Conservation (phyloP, 2,329 filamentous ascomycete species). For the Fusarium graminum region DNA sequence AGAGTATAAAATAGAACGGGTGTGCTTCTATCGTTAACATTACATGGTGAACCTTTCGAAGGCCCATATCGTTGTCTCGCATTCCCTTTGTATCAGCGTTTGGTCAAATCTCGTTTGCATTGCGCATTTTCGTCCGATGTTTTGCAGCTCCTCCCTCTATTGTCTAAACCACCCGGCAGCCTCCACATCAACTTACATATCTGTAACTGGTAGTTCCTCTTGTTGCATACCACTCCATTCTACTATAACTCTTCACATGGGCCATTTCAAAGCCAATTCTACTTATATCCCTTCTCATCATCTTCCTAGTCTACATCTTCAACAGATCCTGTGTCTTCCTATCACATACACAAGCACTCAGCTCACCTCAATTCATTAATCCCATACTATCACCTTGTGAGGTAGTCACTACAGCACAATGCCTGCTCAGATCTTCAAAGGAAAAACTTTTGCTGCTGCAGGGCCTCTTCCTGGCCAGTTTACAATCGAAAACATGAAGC, state of each 20-base stretch:
- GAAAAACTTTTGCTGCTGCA: slow-evolving; percentile 67
- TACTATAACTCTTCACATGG: neutral
- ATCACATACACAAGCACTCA: neutral
- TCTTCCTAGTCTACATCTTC: neutral
- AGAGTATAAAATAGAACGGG: slow-evolving; percentile 42
- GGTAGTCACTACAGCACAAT: slow-evolving; percentile 34
- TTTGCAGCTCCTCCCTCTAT: slow-evolving; percentile 9
- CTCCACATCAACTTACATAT: slow-evolving; percentile 10
- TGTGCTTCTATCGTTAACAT: neutral
- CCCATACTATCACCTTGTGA: neutral
- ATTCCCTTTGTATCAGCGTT: neutral
- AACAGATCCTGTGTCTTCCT: neutral
- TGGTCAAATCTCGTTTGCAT: neutral
- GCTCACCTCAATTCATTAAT: neutral
- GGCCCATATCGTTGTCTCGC: neutral
- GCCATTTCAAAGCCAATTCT: neutral
- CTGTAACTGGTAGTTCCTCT: neutral
- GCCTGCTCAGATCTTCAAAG: slow-evolving; percentile 62
- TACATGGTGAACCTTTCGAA: neutral
- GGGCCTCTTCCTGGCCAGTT: slow-evolving; percentile 67
- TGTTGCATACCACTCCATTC: neutral
- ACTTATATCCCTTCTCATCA: neutral
- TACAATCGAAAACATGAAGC: slow-evolving; percentile 68
- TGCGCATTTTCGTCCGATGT: neutral
- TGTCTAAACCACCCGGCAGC: slow-evolving; percentile 10